These are phyloP conservation scores for Melanopsichium pennsylvanicum DNA, from an alignment of 1,284 basidiomycete genomes.

Conservation along the genomic window DNA sequence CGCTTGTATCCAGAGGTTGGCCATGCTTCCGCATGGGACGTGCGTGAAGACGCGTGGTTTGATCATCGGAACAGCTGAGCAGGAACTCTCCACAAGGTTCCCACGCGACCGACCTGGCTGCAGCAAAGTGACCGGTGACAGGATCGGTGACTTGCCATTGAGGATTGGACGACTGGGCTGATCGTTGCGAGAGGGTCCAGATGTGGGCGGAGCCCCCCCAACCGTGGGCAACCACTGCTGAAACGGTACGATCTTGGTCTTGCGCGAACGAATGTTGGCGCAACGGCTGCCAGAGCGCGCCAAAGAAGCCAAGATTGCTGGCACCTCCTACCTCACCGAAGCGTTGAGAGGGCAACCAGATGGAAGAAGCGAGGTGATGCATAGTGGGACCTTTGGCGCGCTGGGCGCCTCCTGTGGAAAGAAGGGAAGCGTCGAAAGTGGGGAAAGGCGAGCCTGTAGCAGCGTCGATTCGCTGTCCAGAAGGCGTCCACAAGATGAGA, in stretches of 20 bases:
- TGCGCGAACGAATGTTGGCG: too few species aligned
- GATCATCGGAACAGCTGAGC: conserved; percentile 54
- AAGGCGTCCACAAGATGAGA: conserved; percentile 62
- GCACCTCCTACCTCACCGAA: conserved; percentile 63
- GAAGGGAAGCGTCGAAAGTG: conserved; percentile 69
- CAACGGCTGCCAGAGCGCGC: conserved; percentile 56
- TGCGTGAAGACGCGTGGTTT: conserved; percentile 61
- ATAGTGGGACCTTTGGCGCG: conserved; percentile 55
- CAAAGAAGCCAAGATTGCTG: conserved; percentile 60
- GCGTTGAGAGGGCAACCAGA: conserved; percentile 61
- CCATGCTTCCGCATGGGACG: conserved; percentile 17
- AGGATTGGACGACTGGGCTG: neutral
- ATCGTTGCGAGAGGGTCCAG: conserved; percentile 25
- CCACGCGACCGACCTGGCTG: conserved; percentile 54
- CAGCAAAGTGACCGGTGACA: conserved; percentile 56
- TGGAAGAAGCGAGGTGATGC: conserved; percentile 40
- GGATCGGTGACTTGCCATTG: conserved; percentile 31
- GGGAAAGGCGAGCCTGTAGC: conserved; percentile 17
- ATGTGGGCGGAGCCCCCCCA: conserved; percentile 61
- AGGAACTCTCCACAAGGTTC: conserved; percentile 60
- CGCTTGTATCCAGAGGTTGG: neutral
- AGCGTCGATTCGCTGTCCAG: conserved; percentile 3
- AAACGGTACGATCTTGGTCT: conserved; percentile 3
- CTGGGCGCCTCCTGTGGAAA: conserved; percentile 32
- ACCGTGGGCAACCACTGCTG: conserved; percentile 54